Evolutionary conservation across 768 basidiomycete genomes (phyloP), one percentile per base, ranked within the genome.

Genomic region (Calocybe gangraenosa): DNA sequence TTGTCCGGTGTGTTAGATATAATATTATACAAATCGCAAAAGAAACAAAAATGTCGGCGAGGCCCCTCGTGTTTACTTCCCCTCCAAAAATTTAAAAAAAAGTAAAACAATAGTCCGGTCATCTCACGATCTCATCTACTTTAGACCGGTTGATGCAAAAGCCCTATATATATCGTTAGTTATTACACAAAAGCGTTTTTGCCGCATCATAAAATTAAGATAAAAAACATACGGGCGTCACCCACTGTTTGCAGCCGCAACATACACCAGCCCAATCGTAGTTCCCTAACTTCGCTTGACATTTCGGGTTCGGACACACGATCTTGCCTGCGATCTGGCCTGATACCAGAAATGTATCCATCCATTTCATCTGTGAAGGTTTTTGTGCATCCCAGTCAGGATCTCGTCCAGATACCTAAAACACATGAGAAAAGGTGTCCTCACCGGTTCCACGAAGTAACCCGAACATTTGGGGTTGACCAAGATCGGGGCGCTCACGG

Each of bases 251-350:
- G 59, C 93, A 97, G 18, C 89, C 86, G 59, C 93, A 95, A 56
- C 84, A 79, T 21, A 90, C 82, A 0, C 95, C 95, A 3, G 93
- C 92, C 96, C 96, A 99, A 60, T 96, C 93, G 55, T 84, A 98
- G 61, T 90, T 96, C 2, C 96, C 96, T 14, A 99, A 73, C 68
- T 99, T 99, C 19, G 79, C 82, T 2, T 76, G 75, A 56, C 96
- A 99, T 58, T 89, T 92, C 56, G 82, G 76, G 63, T 94, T 95
- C 3, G 96, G 96, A 56, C 96, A 99, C 0, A 78, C 48, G 53
- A 99, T 88, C 73, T 93, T 96, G 14, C 96, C 96, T 0, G 83
- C 78, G 30, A 94, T 67, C 35, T 82, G 74, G 0, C 92, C 94
- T n/a, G 68, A 63, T 28, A 80, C 73, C 7, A 97, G 67, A 54